Percentiles rank a stretch among this genome's conserved stretches.
Evolutionary conservation across 1,139 yeast genomes (phyloP).

Genomic region (Candida sp.): DNA sequence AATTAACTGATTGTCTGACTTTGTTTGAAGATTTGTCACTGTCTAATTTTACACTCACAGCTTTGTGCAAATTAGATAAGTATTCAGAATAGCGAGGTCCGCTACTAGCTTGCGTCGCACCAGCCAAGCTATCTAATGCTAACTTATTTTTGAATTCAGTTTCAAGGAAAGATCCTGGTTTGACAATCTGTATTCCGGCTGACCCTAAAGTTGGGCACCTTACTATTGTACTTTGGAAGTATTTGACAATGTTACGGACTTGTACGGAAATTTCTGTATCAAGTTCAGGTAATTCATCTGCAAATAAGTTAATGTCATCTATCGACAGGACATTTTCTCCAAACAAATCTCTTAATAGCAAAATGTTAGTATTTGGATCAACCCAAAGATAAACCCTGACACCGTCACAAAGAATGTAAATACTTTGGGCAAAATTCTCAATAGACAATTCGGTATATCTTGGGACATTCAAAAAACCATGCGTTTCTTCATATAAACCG

Average conservation of each 20-base stretch:
- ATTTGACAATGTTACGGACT: slow-evolving; percentile 57
- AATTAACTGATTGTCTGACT: slow-evolving; percentile 26
- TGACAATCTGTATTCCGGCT: slow-evolving; percentile 55
- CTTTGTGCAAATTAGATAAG: slow-evolving; percentile 57
- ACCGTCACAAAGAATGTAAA: slow-evolving; percentile 76
- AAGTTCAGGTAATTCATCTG: slow-evolving; percentile 66
- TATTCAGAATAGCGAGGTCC: slow-evolving; percentile 60
- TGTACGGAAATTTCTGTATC: slow-evolving; percentile 70
- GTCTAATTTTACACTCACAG: slow-evolving; percentile 53
- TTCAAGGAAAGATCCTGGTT: slow-evolving; percentile 69
- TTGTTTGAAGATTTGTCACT: slow-evolving; percentile 35
- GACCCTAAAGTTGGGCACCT: slow-evolving; percentile 27
- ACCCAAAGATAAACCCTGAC: slow-evolving; percentile 61
- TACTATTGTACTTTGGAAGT: slow-evolving; percentile 41
- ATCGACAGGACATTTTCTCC: slow-evolving; percentile 49
- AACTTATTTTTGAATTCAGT: slow-evolving; percentile 55
- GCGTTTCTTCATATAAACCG: slow-evolving; percentile 35
- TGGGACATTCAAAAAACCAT: slow-evolving; percentile 50
- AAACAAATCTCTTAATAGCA: slow-evolving; percentile 70
- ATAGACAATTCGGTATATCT: slow-evolving; percentile 44
- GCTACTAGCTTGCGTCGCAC: slow-evolving; percentile 27
- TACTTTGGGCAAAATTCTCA: slow-evolving; percentile 64
- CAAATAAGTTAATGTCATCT: slow-evolving; percentile 44
- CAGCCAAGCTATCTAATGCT: slow-evolving; percentile 62
- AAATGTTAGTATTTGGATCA: slow-evolving; percentile 65